Evolutionary conservation across 2,329 filamentous ascomycete genomes (phyloP).

Genomic region (Nigrospora osmanthi): DNA sequence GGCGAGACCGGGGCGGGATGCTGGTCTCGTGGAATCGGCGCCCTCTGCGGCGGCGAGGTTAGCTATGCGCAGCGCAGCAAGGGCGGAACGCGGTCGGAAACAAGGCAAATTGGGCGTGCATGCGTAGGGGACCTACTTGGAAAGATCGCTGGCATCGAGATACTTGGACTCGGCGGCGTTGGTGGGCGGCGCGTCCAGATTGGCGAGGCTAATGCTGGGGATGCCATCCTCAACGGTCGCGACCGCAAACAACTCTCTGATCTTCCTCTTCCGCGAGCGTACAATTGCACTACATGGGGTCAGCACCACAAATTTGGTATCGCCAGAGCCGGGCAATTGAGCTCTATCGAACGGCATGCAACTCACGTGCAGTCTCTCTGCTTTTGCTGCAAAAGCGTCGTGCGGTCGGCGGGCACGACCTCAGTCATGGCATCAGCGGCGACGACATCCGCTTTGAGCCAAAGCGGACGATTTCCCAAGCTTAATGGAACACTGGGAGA

Average conservation of each 20-base stretch:
- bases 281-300: slow-evolving; percentile 56
- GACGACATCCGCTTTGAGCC: slow-evolving; percentile 61
- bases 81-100: slow-evolving; percentile 6
- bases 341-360: slow-evolving; percentile 33
- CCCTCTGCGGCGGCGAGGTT: slow-evolving; percentile 25
- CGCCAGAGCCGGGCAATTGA: slow-evolving; percentile 39
- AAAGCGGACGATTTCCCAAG: slow-evolving; percentile 46
- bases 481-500: slow-evolving; percentile 26
- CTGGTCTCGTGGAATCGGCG: slow-evolving; percentile 42
- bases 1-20: slow-evolving; percentile 40
- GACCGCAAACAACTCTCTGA: slow-evolving; percentile 77
- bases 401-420: slow-evolving; percentile 58
- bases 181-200: slow-evolving; percentile 46
- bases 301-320: slow-evolving; percentile 36
- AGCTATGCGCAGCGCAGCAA: slow-evolving; percentile 13
- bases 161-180: slow-evolving; percentile 47
- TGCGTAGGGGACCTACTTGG: slow-evolving; percentile 42
- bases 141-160: slow-evolving; percentile 47
- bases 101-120: slow-evolving; percentile 10
- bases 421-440: slow-evolving; percentile 63
- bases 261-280: slow-evolving; percentile 82
- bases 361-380: slow-evolving; percentile 54
- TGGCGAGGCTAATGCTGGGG: slow-evolving; percentile 49
- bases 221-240: slow-evolving; percentile 61
- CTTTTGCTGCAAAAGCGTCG: slow-evolving; percentile 59